These are phyloP conservation scores for Fusarium sp. DNA, from an alignment of 2,329 filamentous ascomycete genomes.

Conservation along the genomic window DNA sequence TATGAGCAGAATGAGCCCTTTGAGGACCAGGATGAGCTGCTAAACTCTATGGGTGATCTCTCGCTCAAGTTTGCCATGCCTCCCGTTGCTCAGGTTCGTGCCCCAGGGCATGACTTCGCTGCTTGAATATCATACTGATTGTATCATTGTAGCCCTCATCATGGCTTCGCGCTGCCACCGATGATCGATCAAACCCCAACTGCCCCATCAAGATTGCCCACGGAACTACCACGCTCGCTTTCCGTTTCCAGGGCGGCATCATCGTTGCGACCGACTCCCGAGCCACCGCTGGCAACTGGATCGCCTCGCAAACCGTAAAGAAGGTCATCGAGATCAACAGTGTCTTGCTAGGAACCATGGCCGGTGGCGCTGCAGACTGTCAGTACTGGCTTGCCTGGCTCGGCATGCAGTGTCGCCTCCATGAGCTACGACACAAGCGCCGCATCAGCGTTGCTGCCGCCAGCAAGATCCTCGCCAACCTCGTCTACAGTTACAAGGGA, in stretches of 20 bases:
- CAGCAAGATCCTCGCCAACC: conserved; percentile 97
- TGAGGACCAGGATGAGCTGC: conserved; percentile 77
- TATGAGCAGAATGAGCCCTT: conserved; percentile 78
- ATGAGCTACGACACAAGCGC: conserved; percentile 99
- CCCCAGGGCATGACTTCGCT: not conserved
- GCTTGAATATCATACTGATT: conserved; percentile 11
- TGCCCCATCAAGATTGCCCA: conserved; percentile 99
- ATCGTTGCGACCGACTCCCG: conserved; percentile 98
- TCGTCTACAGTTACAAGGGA: conserved; percentile 98
- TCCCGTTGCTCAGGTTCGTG: conserved; percentile 85
- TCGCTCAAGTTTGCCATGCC: conserved; percentile 96
- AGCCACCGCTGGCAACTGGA: conserved; percentile 98
- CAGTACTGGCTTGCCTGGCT: conserved; percentile 99
- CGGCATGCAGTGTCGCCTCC: conserved; percentile 98
- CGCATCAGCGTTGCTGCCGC: conserved; percentile 97
- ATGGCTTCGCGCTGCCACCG: conserved; percentile 96
- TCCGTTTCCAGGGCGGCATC: conserved; percentile 98
- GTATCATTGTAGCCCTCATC: conserved; percentile 74
- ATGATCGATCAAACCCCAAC: conserved; percentile 95
- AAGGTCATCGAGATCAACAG: conserved; percentile 99
- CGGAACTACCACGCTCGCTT: conserved; percentile 97
- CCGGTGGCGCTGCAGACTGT: conserved; percentile 97
- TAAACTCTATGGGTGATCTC: conserved; percentile 78
- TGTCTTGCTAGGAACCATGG: conserved; percentile 95
- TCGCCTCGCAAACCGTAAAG: conserved; percentile 99